Evolutionary conservation across 2,329 filamentous ascomycete species (phyloP), one percentile per base, ranked within the genome.

Genomic region (Saccharata proteae): DNA sequence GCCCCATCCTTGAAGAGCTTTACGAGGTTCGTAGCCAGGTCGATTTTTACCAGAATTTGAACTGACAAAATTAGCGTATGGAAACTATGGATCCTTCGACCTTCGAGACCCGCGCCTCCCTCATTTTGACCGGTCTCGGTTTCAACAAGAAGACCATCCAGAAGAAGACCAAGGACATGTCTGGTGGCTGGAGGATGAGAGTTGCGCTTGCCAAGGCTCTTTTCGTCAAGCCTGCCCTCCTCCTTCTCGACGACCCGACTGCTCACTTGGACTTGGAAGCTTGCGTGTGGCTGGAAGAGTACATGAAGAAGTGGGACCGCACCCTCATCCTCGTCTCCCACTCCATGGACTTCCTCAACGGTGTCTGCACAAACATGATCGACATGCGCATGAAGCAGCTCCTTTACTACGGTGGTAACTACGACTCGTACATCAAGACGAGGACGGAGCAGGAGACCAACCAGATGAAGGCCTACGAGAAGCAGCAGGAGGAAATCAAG

Each of bases 121-220:
- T 94, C 44, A 98, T 98, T 57, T 64, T 98, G 47, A 98, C 90
- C 34, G 90, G 90, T 85, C 80, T 98, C 37, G 90, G 90, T 44
- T 98, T 98, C 76, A 93, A 98, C 77, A 96, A 96, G 71, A 65
- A 63, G 47, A 98, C 92, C 35, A 96, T 98, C 55, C 69, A 92
- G 62, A 98, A 98, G 75, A 94, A 92, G 77, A 98, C 92, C 49
- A 98, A 96, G 74, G 92, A 98, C 60, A 98, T 98, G 92, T 98
- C 90, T 44, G 90, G 90, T 83, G 90, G 90, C 49, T 98, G 90
- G 90, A 78, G 88, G 70, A 98, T 98, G 90, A 84, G 92, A 73
- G 90, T 98, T 37, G 90, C 90, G 36, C 77, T 98, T 39, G 90
- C 73, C 56, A 94, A 96, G 71, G 90, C 90, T 36, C 78, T 98